These are phyloP conservation scores for Penicillium fimorum DNA, from an alignment of 495 filamentous ascomycete species.

Conservation along the genomic window DNA sequence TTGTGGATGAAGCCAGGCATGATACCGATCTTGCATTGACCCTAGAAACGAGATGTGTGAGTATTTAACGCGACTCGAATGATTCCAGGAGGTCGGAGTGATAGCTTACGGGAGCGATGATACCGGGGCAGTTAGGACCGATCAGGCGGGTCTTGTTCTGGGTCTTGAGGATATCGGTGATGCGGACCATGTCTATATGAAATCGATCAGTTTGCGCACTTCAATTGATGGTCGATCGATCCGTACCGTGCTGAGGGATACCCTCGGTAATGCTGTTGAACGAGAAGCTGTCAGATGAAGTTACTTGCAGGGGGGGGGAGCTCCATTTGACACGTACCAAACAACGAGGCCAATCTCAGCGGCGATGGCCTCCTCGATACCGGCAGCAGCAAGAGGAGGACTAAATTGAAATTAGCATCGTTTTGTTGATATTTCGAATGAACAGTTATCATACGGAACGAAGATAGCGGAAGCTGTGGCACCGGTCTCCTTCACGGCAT, in stretches of 20 bases:
- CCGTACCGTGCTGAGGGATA: conserved; percentile 90
- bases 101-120: conserved; percentile 76
- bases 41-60: conserved; percentile 46
- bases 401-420: conserved; percentile 40
- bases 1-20: conserved; percentile 99
- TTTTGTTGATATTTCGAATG: conserved; percentile 1
- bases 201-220: conserved; percentile 26
- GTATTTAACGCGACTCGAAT: not conserved
- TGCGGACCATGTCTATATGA: conserved; percentile 90
- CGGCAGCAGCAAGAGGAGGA: conserved; percentile 83
- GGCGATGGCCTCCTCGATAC: conserved; percentile 94
- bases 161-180: conserved; percentile 96
- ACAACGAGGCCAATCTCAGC: conserved; percentile 93
- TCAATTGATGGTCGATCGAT: not conserved
- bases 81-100: not conserved
- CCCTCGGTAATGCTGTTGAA: conserved; percentile 84
- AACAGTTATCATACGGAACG: conserved; percentile 69
- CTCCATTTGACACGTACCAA: conserved; percentile 53
- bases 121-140: conserved; percentile 97
- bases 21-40: conserved; percentile 99
- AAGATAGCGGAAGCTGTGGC: conserved; percentile 94
- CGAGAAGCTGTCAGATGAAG: conserved; percentile 10
- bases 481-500: conserved; percentile 88
- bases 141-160: conserved; percentile 95
- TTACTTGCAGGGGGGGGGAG: conserved; percentile 14